Evolutionary conservation across 2,329 filamentous ascomycete genomes (phyloP), one percentile per base, ranked within the genome.

Genomic region (Pseudomassariella vexata): DNA sequence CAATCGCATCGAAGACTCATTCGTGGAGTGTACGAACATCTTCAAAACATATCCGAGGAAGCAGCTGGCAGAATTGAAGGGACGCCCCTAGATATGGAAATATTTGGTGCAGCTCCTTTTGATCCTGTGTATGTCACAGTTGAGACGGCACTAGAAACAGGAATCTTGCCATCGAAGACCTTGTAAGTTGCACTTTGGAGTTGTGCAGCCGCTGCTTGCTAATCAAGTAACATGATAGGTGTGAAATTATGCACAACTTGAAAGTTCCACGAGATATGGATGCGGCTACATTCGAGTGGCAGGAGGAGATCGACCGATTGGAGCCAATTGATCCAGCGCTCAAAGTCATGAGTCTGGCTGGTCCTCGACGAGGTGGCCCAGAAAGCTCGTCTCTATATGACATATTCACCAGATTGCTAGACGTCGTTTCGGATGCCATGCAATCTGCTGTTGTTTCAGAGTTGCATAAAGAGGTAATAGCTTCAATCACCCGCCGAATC

Each of bases 301-400:
- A 40, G 19, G 19, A 15, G 7, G 46, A 52, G 32, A 36, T 56
- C n/a, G 40, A 45, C 19, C 38, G 34, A 15, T 35, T 55, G 9
- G 33, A 41, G 7, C 38, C 32, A 28, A 20, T 41, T 12, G 38
- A 50, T 23, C 41, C 47, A 16, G 33, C 25, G n/a, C 17, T 52
- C 12, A 12, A 22, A 11, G 31, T 50, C n/a, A 26, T 46, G 19
- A 19, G 31, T 19, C 36, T 54, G 5, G 36, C 37, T 30, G 31
- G 28, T 7, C 35, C 43, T 23, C 36, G 31, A 14, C 35, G 25
- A 10, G 36, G 38, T n/a, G 23, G 45, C 16, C 31, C 28, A 11
- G 29, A 34, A 11, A 33, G 33, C 3, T 24, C 26, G 11, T 47
- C 46, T 11, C 33, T 49, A 7, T 36, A 44, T 16, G 50, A 50